Percentiles rank a stretch among this genome's conserved stretches.
Evolutionary conservation across 345 rosid genomes (phyloP).

Genomic region (Hirschfeldia incana): DNA sequence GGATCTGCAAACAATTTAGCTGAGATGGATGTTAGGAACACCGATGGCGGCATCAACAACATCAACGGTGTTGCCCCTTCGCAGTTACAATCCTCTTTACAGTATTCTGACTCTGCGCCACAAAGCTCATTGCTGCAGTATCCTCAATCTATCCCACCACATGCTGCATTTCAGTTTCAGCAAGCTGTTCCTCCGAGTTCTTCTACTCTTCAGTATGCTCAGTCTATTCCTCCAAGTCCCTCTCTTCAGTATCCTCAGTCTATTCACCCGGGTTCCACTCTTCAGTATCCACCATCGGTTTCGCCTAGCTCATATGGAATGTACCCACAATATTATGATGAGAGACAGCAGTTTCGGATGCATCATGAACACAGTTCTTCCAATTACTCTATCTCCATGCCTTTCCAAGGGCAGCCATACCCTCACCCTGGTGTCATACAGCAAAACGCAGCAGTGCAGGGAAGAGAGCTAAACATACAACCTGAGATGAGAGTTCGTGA

Average conservation of each 20-base stretch:
- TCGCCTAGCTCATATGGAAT: slow-evolving; percentile 52
- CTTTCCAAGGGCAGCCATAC: slow-evolving; percentile 44
- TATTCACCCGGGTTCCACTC: slow-evolving; percentile 12
- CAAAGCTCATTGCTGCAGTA: slow-evolving; percentile 52
- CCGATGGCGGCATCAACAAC: slow-evolving; percentile 40
- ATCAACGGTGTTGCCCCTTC: slow-evolving; percentile 43
- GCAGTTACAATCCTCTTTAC: slow-evolving; percentile 44
- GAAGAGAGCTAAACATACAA: slow-evolving; percentile 40
- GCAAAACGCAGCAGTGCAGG: slow-evolving; percentile 45
- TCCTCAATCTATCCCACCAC: slow-evolving; percentile 45
- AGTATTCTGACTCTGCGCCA: slow-evolving; percentile 41
- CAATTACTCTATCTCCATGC: slow-evolving; percentile 42
- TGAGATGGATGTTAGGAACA: slow-evolving; percentile 47
- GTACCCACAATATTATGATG: slow-evolving; percentile 53
- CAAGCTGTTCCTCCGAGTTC: slow-evolving; percentile 35
- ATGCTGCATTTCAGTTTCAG: slow-evolving; percentile 40
- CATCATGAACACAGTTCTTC: slow-evolving; percentile 44
- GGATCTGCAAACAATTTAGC: slow-evolving; percentile 57
- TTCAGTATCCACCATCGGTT: slow-evolving; percentile 49
- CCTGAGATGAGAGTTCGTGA: slow-evolving; percentile 46
- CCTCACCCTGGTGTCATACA: slow-evolving; percentile 47
- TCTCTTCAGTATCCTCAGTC: slow-evolving; percentile 38
- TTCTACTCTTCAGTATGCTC: slow-evolving; percentile 36
- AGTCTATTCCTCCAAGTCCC: slow-evolving; percentile 28
- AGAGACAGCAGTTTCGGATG: slow-evolving; percentile 44